Conservation (phyloP, 2,329 filamentous ascomycete species). For the Aquanectria penicillioides region DNA sequence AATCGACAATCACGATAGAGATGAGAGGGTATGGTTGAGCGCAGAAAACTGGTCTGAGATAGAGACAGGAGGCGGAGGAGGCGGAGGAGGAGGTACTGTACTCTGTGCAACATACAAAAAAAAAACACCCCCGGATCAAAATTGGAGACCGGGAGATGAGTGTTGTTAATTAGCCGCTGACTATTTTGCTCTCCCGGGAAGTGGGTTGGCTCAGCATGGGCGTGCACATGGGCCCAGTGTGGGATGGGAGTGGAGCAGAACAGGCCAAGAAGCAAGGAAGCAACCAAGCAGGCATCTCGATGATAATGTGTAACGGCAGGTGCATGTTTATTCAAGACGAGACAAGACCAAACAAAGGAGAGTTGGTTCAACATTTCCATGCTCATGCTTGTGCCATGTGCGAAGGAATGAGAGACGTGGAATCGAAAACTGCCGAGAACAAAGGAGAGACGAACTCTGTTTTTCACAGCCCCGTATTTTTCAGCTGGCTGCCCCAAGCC, state of each 20-base stretch:
- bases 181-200: constrained; percentile 12
- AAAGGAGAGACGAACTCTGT: not conserved
- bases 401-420: not conserved
- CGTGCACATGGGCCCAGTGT: not conserved
- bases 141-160: too few relatives aligned
- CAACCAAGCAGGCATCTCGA: constrained; percentile 7
- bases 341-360: constrained; percentile 2
- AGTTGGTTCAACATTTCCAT: not conserved
- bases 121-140: too few relatives aligned
- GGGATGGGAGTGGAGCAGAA: not conserved
- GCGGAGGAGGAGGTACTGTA: not conserved
- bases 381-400: not conserved
- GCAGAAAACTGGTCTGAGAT: too few relatives aligned
- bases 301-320: constrained; percentile 6
- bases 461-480: not conserved
- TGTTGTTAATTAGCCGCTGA: constrained; percentile 3
- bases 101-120: too few relatives aligned
- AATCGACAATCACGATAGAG: not conserved
- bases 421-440: not conserved
- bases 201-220: constrained; percentile 3
- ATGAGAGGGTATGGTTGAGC: too few relatives aligned
- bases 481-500: too few relatives aligned
- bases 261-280: not conserved
- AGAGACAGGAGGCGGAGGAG: not conserved
- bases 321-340: not conserved